phyloP scores from a whole-genome alignment of 1,284 basidiomycete genomes.

The Trametes pubescens region DNA sequence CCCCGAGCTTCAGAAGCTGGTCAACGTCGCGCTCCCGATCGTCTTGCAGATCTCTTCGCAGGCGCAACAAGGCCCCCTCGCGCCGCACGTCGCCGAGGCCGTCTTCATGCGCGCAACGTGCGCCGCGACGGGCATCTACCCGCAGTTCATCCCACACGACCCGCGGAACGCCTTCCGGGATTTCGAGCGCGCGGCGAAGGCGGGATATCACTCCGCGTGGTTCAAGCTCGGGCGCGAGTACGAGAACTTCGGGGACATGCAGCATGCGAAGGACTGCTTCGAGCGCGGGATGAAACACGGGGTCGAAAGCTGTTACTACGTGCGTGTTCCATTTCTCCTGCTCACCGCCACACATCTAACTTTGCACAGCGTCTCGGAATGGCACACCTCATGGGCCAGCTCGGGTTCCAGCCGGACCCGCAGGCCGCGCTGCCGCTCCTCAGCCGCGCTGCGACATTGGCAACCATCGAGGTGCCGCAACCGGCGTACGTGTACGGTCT shows the following conservation, averaged over 20 bases:
- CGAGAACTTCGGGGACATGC: conserved; percentile 82
- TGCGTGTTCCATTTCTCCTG: conserved; percentile 13
- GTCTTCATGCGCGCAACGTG: conserved; percentile 80
- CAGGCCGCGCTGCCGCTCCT: conserved; percentile 76
- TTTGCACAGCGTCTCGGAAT: conserved; percentile 82
- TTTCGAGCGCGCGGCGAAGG: conserved; percentile 82
- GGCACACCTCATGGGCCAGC: conserved; percentile 89
- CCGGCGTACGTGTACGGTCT: conserved; percentile 89
- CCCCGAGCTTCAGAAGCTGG: conserved; percentile 65
- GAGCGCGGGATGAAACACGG: conserved; percentile 36
- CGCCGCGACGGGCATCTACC: conserved; percentile 72
- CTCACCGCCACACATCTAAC: conserved; percentile 34
- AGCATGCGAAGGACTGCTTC: conserved; percentile 39
- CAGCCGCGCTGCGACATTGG: conserved; percentile 77
- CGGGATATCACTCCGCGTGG: conserved; percentile 81
- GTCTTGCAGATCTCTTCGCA: conserved; percentile 61
- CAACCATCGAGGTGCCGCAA: conserved; percentile 82
- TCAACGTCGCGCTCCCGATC: conserved; percentile 70
- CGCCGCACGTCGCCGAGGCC: conserved; percentile 72
- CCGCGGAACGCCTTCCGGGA: conserved; percentile 87
- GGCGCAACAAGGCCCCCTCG: conserved; percentile 44
- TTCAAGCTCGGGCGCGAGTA: conserved; percentile 92
- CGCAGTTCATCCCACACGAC: conserved; percentile 68
- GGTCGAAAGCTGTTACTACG: conserved; percentile 38
- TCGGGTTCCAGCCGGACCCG: conserved; percentile 66